phyloP scores from a whole-genome alignment of 2,329 filamentous ascomycete genomes.

The Talaromyces sp. region DNA sequence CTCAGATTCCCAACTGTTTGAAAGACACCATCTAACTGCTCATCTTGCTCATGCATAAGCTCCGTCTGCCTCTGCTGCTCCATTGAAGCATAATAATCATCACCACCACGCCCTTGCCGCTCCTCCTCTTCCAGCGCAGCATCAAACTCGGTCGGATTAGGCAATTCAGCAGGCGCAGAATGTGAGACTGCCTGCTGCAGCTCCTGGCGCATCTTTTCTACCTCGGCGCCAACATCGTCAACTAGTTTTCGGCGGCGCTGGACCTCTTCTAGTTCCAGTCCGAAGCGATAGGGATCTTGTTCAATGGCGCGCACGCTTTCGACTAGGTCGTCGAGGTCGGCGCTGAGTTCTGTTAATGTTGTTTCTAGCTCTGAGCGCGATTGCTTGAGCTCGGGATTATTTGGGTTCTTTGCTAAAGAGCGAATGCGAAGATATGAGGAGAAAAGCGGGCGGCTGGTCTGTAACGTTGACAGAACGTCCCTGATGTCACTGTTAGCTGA shows the following conservation, averaged over 20 bases:
- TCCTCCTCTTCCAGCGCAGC: conserved; percentile 46
- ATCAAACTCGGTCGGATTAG: conserved; percentile 62
- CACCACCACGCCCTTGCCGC: conserved; percentile 38
- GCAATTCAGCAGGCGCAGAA: conserved; percentile 51
- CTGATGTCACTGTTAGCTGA: conserved; percentile 50
- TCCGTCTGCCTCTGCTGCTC: conserved; percentile 89
- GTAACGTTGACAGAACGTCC: conserved; percentile 84
- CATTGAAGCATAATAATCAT: conserved; percentile 74
- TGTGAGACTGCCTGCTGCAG: conserved; percentile 61
- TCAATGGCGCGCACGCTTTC: conserved; percentile 87
- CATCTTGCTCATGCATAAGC: conserved; percentile 93
- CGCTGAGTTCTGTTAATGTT: conserved; percentile 72
- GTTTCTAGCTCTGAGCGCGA: conserved; percentile 75
- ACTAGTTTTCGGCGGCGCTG: conserved; percentile 78
- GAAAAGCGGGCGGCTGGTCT: conserved; percentile 81
- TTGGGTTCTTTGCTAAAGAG: conserved; percentile 71
- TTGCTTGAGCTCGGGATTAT: conserved; percentile 70
- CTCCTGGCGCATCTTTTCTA: conserved; percentile 87
- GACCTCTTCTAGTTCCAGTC: conserved; percentile 81
- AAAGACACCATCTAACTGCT: conserved; percentile 89
- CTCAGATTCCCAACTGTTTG: conserved; percentile 88
- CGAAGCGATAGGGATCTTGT: conserved; percentile 82
- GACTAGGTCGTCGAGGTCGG: conserved; percentile 86
- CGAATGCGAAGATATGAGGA: conserved; percentile 95
- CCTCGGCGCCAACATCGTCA: conserved; percentile 83